Base-by-base conservation (phyloP, 2,329 filamentous ascomycete genomes). In the Drechslera avenae region DNA sequence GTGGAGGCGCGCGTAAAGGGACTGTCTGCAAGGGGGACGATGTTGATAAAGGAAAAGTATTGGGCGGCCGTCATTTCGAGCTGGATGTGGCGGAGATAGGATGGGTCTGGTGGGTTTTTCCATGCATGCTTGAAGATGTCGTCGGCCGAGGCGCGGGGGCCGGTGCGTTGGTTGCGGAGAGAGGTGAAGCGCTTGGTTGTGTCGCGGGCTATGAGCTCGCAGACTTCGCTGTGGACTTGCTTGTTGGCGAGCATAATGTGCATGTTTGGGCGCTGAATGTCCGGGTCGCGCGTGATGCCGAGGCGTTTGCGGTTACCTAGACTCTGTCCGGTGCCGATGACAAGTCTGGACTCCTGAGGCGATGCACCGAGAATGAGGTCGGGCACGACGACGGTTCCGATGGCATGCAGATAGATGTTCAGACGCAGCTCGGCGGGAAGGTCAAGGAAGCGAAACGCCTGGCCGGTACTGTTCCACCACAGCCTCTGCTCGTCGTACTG, bases 401-500 rank as follows among this genome's bases (percentile, higher is more conserved):
- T 39, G 7, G 37, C 36, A 1, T 56, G 50, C 2, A 54, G n/a
- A 23, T 61, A 64, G 2, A 63, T 31, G 9, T 33, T 16, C 5
- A 55, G 35, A 5, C 59, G 52, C 28, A 62, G 6, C 37, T 64
- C 61, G 0, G 23, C 12, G 8, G 59, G 61, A 4, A 64, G 46
- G 3, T 55, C 30, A 1, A 62, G 21, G 1, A 64, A 21, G 5
- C 19, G 31, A 36, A 64, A 61, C 5, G 16, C 3, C 16, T 56
- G 50, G 8, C 52, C 57, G 5, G 42, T 64, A 6, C 23, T 39
- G 1, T 40, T 10, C 59, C 57, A 64, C 61, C 61, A 64, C 7
- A 45, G 5, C 2, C 14, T 13, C 18, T 56, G 58, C 28, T 63
- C 57, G 5, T 56, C 52, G 33, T 51, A 45, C 18, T 62, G 56